Evolutionary conservation across 495 filamentous ascomycete genomes (phyloP).

Genomic region (Aspergillus sclerotiicarbonarius): DNA sequence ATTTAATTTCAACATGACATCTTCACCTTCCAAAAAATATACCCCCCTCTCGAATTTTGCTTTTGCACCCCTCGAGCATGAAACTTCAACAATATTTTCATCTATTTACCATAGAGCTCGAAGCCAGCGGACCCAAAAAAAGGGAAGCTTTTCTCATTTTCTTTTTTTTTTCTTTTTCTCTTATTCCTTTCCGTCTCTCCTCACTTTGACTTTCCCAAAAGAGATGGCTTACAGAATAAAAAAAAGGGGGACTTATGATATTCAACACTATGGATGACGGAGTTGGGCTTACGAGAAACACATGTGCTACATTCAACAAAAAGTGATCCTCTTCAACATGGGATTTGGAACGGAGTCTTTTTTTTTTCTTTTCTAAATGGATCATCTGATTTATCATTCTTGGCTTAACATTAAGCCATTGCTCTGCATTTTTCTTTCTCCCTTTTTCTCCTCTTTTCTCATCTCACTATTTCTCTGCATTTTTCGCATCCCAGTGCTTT

Average conservation of each 20-base stretch:
- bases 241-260: slow-evolving; percentile 14
- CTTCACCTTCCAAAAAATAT: slow-evolving; percentile 37
- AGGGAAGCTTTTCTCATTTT: slow-evolving; percentile 3
- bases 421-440: slow-evolving; percentile 9
- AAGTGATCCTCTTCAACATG: slow-evolving; percentile 33
- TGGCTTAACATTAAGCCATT: slow-evolving; percentile 10
- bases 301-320: slow-evolving; percentile 9
- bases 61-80: slow-evolving; percentile 13
- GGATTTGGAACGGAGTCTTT: slow-evolving; percentile 25
- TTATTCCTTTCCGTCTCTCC: too few relatives aligned
- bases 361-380: not conserved
- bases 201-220: not conserved
- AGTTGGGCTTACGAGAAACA: slow-evolving; percentile 24
- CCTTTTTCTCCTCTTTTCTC: slow-evolving; percentile 10
- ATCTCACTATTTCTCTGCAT: not conserved
- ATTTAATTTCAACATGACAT: slow-evolving; percentile 46
- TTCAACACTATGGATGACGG: slow-evolving; percentile 30
- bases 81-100: slow-evolving; percentile 36
- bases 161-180: slow-evolving; percentile 4
- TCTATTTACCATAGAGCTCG: slow-evolving; percentile 14
- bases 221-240: slow-evolving; percentile 6
- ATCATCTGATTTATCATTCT: slow-evolving; percentile 7
- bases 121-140: slow-evolving; percentile 4
- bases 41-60: slow-evolving; percentile 18
- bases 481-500: not conserved